Evolutionary conservation across 306 rosid genomes (phyloP).

Genomic region (Vigna unguiculata): DNA sequence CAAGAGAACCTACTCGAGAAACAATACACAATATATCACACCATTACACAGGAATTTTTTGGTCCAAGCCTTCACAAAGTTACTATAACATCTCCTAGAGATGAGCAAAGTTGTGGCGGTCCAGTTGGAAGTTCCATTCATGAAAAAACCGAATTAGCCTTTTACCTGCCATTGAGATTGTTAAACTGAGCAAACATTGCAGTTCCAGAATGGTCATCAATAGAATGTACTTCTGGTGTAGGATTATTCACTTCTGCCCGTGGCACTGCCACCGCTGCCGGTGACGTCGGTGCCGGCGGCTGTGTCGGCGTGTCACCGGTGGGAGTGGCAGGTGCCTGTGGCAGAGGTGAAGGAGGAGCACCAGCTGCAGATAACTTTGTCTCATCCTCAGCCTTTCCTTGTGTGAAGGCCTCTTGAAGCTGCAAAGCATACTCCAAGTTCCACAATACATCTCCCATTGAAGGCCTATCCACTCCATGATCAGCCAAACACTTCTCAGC

Average conservation of each 20-base stretch:
- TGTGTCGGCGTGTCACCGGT: slow-evolving; percentile 5
- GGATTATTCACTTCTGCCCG: slow-evolving; percentile 34
- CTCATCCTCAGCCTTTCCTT: slow-evolving; percentile 60
- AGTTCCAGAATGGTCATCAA: slow-evolving; percentile 76
- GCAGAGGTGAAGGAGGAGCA: slow-evolving; percentile 30
- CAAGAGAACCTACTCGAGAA: slow-evolving; percentile 4
- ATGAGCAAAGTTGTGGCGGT: slow-evolving; percentile 26
- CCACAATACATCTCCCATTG: slow-evolving; percentile 80
- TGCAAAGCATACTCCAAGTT: slow-evolving; percentile 70
- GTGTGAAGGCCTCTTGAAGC: slow-evolving; percentile 67
- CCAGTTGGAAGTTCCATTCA: slow-evolving; percentile 1
- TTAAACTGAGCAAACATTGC: slow-evolving; percentile 71
- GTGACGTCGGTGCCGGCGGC: neutral
- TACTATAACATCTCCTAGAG: slow-evolving; percentile 3
- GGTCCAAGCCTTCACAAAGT: slow-evolving; percentile 19
- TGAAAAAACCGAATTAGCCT: neutral
- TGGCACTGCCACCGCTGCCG: neutral
- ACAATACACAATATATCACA: slow-evolving; percentile 8
- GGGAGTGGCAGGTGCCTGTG: slow-evolving; percentile 32
- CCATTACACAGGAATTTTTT: neutral
- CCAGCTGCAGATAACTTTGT: slow-evolving; percentile 32
- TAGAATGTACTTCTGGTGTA: slow-evolving; percentile 41
- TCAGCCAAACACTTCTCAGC: slow-evolving; percentile 76
- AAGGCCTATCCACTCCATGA: slow-evolving; percentile 68
- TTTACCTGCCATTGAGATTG: slow-evolving; percentile 78